A percentile compares a stretch with the other conserved stretches of the same genome.
These are phyloP conservation scores for Vigna trinervia DNA, from an alignment of 306 rosid species.

Conservation along the genomic window DNA sequence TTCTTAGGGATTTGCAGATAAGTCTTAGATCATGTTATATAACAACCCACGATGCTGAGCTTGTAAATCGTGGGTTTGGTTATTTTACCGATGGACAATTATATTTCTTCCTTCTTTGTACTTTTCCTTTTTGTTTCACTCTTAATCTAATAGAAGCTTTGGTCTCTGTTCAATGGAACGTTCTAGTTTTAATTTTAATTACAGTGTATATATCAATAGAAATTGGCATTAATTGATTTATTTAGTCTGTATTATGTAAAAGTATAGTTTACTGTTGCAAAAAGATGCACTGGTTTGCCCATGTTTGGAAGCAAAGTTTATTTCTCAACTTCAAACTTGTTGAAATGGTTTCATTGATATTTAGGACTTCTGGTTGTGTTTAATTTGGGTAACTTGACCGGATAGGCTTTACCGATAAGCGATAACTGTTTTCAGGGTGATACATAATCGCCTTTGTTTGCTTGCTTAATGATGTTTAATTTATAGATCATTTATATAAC, in stretches of 20 bases:
- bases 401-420: not conserved
- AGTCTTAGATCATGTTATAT: no score
- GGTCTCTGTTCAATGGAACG: not conserved
- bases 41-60: no score
- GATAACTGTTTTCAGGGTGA: not conserved
- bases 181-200: not conserved
- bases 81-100: no score
- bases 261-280: no score
- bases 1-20: no score
- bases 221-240: no score
- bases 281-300: not conserved
- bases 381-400: not conserved
- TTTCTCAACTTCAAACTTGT: not conserved
- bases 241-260: no score
- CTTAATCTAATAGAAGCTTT: not conserved
- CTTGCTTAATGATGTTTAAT: conserved; percentile 17
- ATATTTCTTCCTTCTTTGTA: no score
- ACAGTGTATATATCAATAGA: no score
- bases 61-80: no score
- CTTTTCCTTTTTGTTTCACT: not conserved
- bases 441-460: conserved; percentile 10
- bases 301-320: not conserved
- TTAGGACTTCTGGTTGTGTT: conserved; percentile 5
- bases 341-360: not conserved
- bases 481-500: conserved; percentile 10